phyloP scores from a whole-genome alignment of 495 filamentous ascomycete genomes.

The Penicillium malachiteum region DNA sequence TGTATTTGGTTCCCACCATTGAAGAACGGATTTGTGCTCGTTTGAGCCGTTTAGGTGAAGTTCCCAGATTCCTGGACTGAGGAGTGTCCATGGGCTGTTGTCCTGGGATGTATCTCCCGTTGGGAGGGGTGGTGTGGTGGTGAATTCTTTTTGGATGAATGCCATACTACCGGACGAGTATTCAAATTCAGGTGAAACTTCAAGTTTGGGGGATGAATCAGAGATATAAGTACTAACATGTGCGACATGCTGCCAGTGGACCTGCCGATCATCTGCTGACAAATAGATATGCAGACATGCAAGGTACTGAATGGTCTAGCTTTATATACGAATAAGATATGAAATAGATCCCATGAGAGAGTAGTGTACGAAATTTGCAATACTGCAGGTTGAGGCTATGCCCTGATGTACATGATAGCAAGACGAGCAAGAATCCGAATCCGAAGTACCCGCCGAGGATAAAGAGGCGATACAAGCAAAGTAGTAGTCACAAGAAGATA shows the following conservation, averaged over 20 bases:
- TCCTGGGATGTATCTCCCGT: slow-evolving; percentile 12
- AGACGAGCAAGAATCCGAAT: neutral
- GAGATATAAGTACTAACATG: no score
- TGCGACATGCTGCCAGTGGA: no score
- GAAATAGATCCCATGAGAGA: no score
- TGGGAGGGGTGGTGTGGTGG: slow-evolving; percentile 17
- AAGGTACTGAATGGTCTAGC: no score
- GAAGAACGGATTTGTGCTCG: slow-evolving; percentile 22
- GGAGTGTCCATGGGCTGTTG: slow-evolving; percentile 22
- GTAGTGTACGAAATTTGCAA: no score
- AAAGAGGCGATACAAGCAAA: no score
- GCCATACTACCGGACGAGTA: slow-evolving; percentile 9
- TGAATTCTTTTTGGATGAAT: slow-evolving; percentile 25
- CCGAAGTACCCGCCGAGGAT: no score
- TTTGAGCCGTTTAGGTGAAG: slow-evolving; percentile 19
- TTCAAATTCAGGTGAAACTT: neutral
- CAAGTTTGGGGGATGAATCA: no score
- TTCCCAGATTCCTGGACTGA: slow-evolving; percentile 27
- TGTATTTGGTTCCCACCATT: slow-evolving; percentile 28
- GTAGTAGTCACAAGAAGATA: no score
- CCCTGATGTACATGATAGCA: slow-evolving; percentile 2
- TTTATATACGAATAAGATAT: no score
- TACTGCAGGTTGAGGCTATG: no score
- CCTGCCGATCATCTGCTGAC: neutral
- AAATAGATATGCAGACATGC: neutral